These are phyloP conservation scores for Leccinellum rugosiceps DNA, from an alignment of 768 basidiomycete species.

Conservation along the genomic window DNA sequence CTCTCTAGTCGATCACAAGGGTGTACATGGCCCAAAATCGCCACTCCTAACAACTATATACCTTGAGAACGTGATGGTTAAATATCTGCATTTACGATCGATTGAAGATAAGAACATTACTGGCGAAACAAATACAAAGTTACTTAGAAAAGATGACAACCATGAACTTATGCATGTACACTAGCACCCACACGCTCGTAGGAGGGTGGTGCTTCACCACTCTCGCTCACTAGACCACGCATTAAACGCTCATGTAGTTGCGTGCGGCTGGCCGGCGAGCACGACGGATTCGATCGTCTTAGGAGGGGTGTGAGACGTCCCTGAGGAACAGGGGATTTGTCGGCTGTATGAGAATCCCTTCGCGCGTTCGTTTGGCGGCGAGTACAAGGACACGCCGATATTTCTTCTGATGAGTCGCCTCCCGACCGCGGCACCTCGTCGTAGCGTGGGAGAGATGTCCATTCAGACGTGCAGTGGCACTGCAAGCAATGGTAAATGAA, in stretches of 20 bases:
- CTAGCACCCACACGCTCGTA: slow-evolving; percentile 9
- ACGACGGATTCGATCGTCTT: slow-evolving; percentile 34
- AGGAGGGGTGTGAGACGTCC: slow-evolving; percentile 35
- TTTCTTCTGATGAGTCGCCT: slow-evolving; percentile 3
- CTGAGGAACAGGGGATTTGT: neutral
- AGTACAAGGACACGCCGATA: slow-evolving; percentile 43
- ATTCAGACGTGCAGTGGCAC: slow-evolving; percentile 82
- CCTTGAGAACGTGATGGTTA: too few species aligned
- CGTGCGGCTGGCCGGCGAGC: slow-evolving; percentile 41
- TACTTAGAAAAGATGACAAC: neutral
- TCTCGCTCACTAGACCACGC: slow-evolving; percentile 75
- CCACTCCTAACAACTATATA: neutral
- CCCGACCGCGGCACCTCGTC: slow-evolving; percentile 33
- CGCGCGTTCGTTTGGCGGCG: slow-evolving; percentile 11
- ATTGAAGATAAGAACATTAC: neutral
- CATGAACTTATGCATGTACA: neutral
- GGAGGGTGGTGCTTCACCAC: slow-evolving; percentile 77
- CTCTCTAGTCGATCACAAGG: too few species aligned
- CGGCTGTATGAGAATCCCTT: neutral
- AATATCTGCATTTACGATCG: neutral
- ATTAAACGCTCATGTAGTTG: slow-evolving; percentile 75
- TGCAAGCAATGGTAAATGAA: slow-evolving; percentile 24
- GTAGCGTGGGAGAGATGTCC: slow-evolving; percentile 77
- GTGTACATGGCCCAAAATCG: too few species aligned
- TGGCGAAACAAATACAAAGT: neutral